Conservation (phyloP, 2,329 filamentous ascomycete genomes). For the Diplocarpon mali region DNA sequence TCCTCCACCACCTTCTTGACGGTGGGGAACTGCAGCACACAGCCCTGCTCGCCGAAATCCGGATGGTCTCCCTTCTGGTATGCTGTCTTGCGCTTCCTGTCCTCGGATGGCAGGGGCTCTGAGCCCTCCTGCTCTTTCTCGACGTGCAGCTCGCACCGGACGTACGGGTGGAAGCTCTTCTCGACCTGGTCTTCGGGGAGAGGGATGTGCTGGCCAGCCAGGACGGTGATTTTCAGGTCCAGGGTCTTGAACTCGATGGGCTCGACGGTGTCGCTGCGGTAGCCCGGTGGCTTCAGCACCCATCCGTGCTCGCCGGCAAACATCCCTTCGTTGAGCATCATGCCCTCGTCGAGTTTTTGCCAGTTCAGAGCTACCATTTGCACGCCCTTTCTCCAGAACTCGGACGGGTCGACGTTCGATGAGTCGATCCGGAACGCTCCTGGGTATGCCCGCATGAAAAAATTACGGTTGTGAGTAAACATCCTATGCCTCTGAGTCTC, state of each 20-base stretch:
- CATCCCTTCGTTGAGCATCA: constrained; percentile 95
- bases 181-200: constrained; percentile 43
- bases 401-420: constrained; percentile 74
- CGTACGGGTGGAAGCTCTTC: constrained; percentile 53
- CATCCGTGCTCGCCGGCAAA: constrained; percentile 73
- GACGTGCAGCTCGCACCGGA: constrained; percentile 73
- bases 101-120: constrained; percentile 37
- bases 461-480: constrained; percentile 72
- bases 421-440: constrained; percentile 72
- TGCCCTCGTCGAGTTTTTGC: constrained; percentile 82
- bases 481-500: constrained; percentile 44
- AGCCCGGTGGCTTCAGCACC: constrained; percentile 73
- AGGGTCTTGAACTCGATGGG: constrained; percentile 39
- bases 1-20: constrained; percentile 51
- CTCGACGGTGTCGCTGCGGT: constrained; percentile 37
- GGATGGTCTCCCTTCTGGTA: constrained; percentile 48
- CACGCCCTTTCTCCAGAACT: constrained; percentile 80
- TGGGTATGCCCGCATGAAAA: constrained; percentile 81
- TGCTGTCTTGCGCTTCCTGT: constrained; percentile 50
- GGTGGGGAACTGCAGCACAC: constrained; percentile 46
- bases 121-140: constrained; percentile 41
- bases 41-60: constrained; percentile 44
- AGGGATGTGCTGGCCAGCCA: constrained; percentile 68
- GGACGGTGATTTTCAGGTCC: constrained; percentile 58
- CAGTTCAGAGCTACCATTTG: constrained; percentile 91